Conservation (phyloP, 148 eudicot genomes). For the Mesembryanthemum crystallinum region DNA sequence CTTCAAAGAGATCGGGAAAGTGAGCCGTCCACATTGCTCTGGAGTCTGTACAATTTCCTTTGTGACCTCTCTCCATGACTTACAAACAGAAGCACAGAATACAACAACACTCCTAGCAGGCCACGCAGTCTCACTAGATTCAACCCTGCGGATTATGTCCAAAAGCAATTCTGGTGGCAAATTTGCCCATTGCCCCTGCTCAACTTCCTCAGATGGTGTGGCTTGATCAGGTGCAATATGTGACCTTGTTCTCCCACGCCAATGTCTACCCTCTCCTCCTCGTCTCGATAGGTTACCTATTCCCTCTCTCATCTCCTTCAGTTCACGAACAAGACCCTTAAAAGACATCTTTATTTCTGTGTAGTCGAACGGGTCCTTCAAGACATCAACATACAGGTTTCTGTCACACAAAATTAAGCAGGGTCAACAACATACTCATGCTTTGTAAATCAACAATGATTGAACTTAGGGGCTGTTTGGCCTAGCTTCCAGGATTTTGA, state of each 20-base stretch:
- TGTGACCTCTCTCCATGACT: slow-evolving; percentile 86
- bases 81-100: slow-evolving; percentile 84
- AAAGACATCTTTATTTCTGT: slow-evolving; percentile 54
- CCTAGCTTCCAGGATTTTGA: background rate
- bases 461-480: background rate
- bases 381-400: slow-evolving; percentile 4
- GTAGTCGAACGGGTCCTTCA: background rate
- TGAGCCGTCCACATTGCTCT: slow-evolving; percentile 81
- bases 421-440: background rate
- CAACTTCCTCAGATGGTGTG: slow-evolving; percentile 31
- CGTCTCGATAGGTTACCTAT: slow-evolving; percentile 66
- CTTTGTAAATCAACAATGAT: slow-evolving; percentile 10
- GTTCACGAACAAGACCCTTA: slow-evolving; percentile 68
- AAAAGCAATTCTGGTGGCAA: slow-evolving; percentile 84
- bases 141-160: slow-evolving; percentile 78
- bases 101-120: slow-evolving; percentile 81
- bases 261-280: slow-evolving; percentile 58
- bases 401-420: background rate
- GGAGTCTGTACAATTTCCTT: slow-evolving; percentile 92
- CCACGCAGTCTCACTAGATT: slow-evolving; percentile 80
- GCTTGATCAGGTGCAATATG: slow-evolving; percentile 84
- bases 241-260: slow-evolving; percentile 72
- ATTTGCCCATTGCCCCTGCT: slow-evolving; percentile 95
- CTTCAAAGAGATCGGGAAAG: slow-evolving; percentile 90
- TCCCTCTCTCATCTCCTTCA: slow-evolving; percentile 74